Base-by-base conservation (phyloP, 2,329 filamentous ascomycete genomes). In the Aspergillus ustus region DNA sequence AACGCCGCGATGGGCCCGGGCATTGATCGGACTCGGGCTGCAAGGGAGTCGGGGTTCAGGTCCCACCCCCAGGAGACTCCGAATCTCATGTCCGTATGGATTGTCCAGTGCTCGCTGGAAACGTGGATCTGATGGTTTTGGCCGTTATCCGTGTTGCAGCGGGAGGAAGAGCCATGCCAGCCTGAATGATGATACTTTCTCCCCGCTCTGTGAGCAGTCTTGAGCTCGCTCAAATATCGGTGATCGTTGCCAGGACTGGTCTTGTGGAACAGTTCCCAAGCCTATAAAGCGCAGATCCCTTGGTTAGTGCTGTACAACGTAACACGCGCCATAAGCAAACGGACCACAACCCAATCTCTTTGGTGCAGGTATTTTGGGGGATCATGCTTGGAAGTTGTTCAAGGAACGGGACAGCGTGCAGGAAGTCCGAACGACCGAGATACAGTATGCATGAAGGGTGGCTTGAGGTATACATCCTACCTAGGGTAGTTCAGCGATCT, bases 221-320 rank as follows among this genome's bases (percentile, higher is more conserved):
- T 20, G 31, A 20, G 20, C 50, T 64, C 67, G 62, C 61, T 61
- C 66, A 59, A 66, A 62, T 69, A 66, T 67, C 67, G 64, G 65
- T 37, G 40, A 57, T 64, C 49, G 43, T 64, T 49, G 57, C 62
- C 63, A 59, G 61, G 46, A 62, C 43, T 19, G 58, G 59, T 9
- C 52, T 43, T 57, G n/a, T 19, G 55, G 13, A 43, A 25, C 45
- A 15, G n/a, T 54, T 53, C 25, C 56, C 44, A 57, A 60, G 55
- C 44, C 49, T 22, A 15, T 50, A 54, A 45, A 43, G 17, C 40
- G 52, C 46, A 48, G 60, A 64, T 60, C 51, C 29, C 52, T 50
- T 37, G 22, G 22, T 17, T 53, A 53, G 50, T 58, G 53, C 54
- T 56, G 31, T 49, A 29, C 34, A 31, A 57, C 34, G n/a, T 40